Conservation (phyloP, 495 filamentous ascomycete species). For the Hyphodiscus hymeniophilus region DNA sequence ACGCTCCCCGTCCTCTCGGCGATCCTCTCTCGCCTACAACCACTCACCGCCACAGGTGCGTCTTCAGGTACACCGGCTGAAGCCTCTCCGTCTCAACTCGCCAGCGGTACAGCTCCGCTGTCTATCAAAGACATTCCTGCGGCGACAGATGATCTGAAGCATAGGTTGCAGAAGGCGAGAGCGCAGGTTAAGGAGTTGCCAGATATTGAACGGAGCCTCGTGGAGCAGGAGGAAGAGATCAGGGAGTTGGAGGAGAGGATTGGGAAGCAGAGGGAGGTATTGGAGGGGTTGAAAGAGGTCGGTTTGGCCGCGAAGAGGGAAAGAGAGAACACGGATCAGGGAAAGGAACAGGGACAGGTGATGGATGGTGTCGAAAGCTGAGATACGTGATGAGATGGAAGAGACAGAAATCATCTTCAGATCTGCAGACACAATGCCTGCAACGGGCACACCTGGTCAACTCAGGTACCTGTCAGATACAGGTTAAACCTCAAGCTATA, state of each 20-base stretch:
- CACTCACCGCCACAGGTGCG: constrained; percentile 13
- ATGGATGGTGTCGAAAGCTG: constrained; percentile 17
- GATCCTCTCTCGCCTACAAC: constrained; percentile 61
- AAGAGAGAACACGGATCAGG: constrained; percentile 19
- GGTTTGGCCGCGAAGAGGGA: constrained; percentile 29
- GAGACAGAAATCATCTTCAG: not conserved
- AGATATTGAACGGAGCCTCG: constrained; percentile 61
- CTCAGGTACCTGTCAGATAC: too few relatives aligned
- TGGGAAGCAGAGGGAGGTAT: constrained; percentile 47
- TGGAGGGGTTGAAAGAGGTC: constrained; percentile 34
- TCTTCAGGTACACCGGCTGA: constrained; percentile 26
- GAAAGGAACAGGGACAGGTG: constrained; percentile 8
- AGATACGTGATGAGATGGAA: not conserved
- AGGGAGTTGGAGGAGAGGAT: constrained; percentile 60
- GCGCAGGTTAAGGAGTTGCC: constrained; percentile 58
- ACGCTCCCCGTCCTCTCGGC: constrained; percentile 73
- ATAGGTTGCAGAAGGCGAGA: constrained; percentile 73
- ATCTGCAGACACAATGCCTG: too few relatives aligned
- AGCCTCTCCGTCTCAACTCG: constrained; percentile 22
- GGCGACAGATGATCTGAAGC: constrained; percentile 64
- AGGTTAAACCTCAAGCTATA: too few relatives aligned
- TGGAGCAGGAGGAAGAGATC: constrained; percentile 79
- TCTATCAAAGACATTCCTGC: constrained; percentile 62
- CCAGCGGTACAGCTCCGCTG: constrained; percentile 20
- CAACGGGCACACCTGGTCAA: too few relatives aligned